Evolutionary conservation across 257 asterid genomes (phyloP).

Genomic region (Solanum corneliomulleri): DNA sequence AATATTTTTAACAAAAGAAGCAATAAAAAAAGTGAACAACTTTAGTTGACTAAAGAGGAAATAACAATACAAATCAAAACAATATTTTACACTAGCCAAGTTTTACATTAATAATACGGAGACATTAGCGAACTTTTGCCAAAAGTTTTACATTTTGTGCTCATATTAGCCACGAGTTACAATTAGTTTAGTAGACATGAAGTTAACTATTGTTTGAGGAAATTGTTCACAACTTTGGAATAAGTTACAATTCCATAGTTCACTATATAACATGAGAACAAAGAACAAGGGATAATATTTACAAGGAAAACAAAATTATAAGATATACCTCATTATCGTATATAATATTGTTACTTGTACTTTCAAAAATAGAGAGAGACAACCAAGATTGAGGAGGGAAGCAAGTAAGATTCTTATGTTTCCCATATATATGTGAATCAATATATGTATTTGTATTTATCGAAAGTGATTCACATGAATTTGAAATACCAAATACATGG

Average conservation of each 20-base stretch:
- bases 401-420: fast-evolving
- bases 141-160: not conserved
- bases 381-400: not conserved
- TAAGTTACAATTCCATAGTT: not conserved
- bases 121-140: not conserved
- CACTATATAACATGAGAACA: not conserved
- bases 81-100: not conserved
- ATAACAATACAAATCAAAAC: not conserved
- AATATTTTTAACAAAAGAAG: not conserved
- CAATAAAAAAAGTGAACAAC: not conserved
- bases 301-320: too few species aligned
- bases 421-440: not conserved
- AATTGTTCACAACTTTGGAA: not conserved
- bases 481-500: not conserved
- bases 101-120: too few species aligned
- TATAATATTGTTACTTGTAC: too few species aligned
- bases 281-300: not conserved
- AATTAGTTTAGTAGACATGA: not conserved
- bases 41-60: not conserved
- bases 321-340: too few species aligned
- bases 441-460: too few species aligned
- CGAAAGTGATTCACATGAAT: not conserved
- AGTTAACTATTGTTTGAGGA: not conserved
- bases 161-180: not conserved
- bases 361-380: not conserved